Percentiles rank a stretch among this genome's conserved stretches.
These are phyloP conservation scores for Inonotus hispidus DNA, from an alignment of 1,284 basidiomycete species.

Conservation along the genomic window DNA sequence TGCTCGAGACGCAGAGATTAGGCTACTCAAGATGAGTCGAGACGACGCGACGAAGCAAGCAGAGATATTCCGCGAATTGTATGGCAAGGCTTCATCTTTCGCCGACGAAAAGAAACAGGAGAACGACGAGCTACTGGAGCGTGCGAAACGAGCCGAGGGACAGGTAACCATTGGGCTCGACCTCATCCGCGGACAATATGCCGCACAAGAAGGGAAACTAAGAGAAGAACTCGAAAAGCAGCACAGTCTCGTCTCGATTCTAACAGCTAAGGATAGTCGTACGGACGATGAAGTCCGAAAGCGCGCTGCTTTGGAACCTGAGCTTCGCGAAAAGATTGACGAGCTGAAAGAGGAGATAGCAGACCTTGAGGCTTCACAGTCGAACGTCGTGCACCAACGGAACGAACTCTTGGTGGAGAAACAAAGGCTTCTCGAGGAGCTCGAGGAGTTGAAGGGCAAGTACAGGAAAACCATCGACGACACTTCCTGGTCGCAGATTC, in stretches of 20 bases:
- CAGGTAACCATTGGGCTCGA: slow-evolving; percentile 51
- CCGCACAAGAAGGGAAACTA: slow-evolving; percentile 38
- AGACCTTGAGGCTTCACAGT: slow-evolving; percentile 1
- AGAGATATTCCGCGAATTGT: slow-evolving; percentile 49
- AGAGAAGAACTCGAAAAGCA: slow-evolving; percentile 41
- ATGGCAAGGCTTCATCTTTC: slow-evolving; percentile 44
- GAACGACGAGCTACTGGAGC: slow-evolving; percentile 48
- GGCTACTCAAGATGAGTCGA: slow-evolving; percentile 24
- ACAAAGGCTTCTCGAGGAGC: slow-evolving; percentile 2
- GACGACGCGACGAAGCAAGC: slow-evolving; percentile 38
- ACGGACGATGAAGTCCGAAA: slow-evolving; percentile 57
- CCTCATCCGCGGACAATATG: slow-evolving; percentile 43
- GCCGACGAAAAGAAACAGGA: slow-evolving; percentile 40
- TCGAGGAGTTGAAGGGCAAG: not conserved
- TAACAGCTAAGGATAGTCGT: slow-evolving; percentile 47
- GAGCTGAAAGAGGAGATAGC: slow-evolving; percentile 2
- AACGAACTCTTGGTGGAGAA: slow-evolving; percentile 13
- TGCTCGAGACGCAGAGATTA: slow-evolving; percentile 16
- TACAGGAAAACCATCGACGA: not conserved
- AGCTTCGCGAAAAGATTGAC: slow-evolving; percentile 30
- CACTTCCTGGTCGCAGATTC: slow-evolving; percentile 3
- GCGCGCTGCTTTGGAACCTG: slow-evolving; percentile 50
- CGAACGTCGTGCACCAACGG: slow-evolving; percentile 7
- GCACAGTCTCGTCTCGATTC: slow-evolving; percentile 39
- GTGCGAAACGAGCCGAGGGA: slow-evolving; percentile 40